phyloP scores from a whole-genome alignment of 176 grass and related monocot genomes.

The Triticum urartu region DNA sequence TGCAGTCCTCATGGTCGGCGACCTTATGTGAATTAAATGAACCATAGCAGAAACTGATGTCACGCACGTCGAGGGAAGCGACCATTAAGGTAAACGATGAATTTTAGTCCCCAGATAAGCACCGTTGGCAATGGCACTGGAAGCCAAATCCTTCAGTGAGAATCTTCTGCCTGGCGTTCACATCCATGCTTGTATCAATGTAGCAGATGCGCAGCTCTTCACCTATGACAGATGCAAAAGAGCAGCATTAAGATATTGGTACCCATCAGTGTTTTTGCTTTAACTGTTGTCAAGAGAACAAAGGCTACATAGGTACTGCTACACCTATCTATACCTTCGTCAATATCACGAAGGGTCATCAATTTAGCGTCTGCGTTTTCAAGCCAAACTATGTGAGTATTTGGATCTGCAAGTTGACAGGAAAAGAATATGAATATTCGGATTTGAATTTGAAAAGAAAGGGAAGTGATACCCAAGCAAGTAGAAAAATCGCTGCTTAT shows the following conservation, averaged over 20 bases:
- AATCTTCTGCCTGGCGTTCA: constrained; percentile 71
- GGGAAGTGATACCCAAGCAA: not conserved
- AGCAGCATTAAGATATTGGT: not conserved
- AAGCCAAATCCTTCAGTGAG: constrained; percentile 85
- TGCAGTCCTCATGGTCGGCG: not conserved
- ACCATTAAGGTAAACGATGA: not conserved
- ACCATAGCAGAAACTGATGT: not conserved
- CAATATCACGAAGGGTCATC: constrained; percentile 65
- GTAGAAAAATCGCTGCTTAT: not conserved
- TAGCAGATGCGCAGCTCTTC: constrained; percentile 93
- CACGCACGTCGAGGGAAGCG: not conserved
- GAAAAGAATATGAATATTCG: constrained; percentile 33
- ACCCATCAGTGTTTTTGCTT: not conserved
- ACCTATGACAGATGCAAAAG: constrained; percentile 39
- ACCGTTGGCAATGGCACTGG: constrained; percentile 57
- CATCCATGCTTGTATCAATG: constrained; percentile 83
- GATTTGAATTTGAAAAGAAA: constrained; percentile 34
- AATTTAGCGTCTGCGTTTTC: constrained; percentile 63
- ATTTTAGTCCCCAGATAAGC: constrained; percentile 62
- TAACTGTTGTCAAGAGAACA: not conserved
- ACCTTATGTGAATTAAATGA: constrained; percentile 7
- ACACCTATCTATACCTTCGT: constrained; percentile 50
- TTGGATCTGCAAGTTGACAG: constrained; percentile 66
- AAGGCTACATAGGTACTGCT: not conserved
- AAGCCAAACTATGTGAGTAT: constrained; percentile 82